Conservation (phyloP, 306 rosid genomes). For the Lathyrus oleraceus region DNA sequence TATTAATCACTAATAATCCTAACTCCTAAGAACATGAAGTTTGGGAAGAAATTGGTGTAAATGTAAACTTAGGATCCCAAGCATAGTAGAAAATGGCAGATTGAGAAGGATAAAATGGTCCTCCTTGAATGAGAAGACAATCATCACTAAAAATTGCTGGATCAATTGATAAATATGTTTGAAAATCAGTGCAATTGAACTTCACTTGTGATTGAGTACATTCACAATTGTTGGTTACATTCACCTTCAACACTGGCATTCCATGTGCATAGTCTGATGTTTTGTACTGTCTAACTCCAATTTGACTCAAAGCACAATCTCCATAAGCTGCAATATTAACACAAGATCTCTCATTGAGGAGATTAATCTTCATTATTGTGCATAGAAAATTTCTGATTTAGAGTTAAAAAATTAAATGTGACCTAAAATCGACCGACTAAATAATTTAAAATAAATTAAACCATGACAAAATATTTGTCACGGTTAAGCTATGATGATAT, state of each 20-base stretch:
- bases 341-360: no score
- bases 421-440: no score
- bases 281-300: not conserved
- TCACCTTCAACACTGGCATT: not conserved
- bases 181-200: conserved; percentile 13
- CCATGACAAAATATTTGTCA: no score
- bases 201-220: conserved; percentile 26
- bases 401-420: no score
- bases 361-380: no score
- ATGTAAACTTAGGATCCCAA: conserved; percentile 3
- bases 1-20: no score
- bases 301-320: not conserved
- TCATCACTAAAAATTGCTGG: conserved; percentile 8
- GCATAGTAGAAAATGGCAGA: not conserved
- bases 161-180: not conserved
- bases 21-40: not conserved
- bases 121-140: conserved; percentile 22
- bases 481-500: no score
- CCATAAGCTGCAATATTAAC: conserved; percentile 17
- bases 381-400: no score
- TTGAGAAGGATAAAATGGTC: not conserved
- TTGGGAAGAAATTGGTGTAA: conserved; percentile 19
- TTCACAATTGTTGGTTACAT: not conserved
- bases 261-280: not conserved
- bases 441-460: no score